Percentiles rank a stretch among this genome's conserved stretches.
These are phyloP conservation scores for Staphylotrichum longicolle DNA, from an alignment of 495 filamentous ascomycete species.

Conservation along the genomic window DNA sequence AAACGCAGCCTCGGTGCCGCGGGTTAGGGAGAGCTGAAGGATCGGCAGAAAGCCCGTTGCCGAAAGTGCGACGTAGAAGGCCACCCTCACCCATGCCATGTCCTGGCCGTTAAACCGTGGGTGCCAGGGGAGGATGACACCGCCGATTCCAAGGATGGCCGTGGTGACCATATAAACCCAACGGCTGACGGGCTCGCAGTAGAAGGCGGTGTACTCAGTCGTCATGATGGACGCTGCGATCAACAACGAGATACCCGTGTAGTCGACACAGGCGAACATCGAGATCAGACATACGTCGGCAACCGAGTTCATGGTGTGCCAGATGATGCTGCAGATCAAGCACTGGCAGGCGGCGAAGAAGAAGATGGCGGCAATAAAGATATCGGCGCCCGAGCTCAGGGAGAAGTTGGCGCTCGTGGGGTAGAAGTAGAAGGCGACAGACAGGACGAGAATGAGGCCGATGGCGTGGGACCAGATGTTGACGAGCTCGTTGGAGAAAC, in stretches of 20 bases:
- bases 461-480: conserved; percentile 98
- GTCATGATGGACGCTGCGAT: conserved; percentile 98
- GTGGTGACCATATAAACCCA: conserved; percentile 85
- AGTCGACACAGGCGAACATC: conserved; percentile 96
- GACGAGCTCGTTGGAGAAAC: conserved; percentile 85
- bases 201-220: conserved; percentile 97
- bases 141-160: conserved; percentile 75
- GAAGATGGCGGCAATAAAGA: conserved; percentile 87
- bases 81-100: conserved; percentile 87
- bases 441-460: conserved; percentile 79
- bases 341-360: conserved; percentile 97
- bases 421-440: conserved; percentile 96
- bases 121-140: conserved; percentile 93
- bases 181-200: conserved; percentile 86
- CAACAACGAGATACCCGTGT: conserved; percentile 94
- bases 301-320: conserved; percentile 98
- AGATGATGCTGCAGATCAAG: conserved; percentile 89
- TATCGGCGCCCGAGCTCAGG: conserved; percentile 78
- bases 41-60: conserved; percentile 91
- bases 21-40: conserved; percentile 72
- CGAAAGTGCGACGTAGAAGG: conserved; percentile 84
- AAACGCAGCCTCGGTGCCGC: conserved; percentile 69
- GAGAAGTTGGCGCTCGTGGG: conserved; percentile 81
- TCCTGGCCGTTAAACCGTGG: conserved; percentile 90
- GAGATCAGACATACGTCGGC: conserved; percentile 86